Conservation (phyloP, 1,139 yeast genomes). For the Scheffersomyces titani region DNA sequence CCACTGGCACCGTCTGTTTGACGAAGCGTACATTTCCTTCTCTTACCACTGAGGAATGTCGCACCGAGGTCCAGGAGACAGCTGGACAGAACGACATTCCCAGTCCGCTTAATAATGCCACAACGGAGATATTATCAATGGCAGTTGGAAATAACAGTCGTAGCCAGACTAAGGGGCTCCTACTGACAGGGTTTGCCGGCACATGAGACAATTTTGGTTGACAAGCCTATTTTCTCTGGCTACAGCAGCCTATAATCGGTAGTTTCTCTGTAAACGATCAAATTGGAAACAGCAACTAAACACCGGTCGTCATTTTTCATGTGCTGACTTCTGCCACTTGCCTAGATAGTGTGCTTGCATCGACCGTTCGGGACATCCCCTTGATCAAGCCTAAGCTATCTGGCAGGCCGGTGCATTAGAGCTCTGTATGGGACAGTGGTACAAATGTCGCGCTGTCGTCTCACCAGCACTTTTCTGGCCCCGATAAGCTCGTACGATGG, state of each 20-base stretch:
- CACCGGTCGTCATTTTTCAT: neutral
- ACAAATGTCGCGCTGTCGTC: neutral
- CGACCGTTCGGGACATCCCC: neutral
- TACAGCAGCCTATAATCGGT: neutral
- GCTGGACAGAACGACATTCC: neutral
- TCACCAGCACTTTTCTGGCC: neutral
- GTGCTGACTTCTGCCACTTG: neutral
- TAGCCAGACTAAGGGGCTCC: neutral
- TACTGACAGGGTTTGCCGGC: neutral
- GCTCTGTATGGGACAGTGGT: neutral
- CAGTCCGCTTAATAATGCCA: neutral
- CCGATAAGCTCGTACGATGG: neutral
- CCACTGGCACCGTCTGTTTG: neutral
- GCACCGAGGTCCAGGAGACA: neutral
- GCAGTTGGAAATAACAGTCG: neutral
- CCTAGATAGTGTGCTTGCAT: neutral
- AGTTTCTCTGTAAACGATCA: neutral
- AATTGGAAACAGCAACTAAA: neutral
- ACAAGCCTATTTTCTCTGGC: neutral
- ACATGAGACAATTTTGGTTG: neutral
- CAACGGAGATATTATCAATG: neutral
- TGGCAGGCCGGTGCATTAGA: neutral
- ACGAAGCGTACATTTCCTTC: neutral
- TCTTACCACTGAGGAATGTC: neutral
- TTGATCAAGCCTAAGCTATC: neutral